These are phyloP conservation scores for Phalaenopsis hybrid DNA, from an alignment of 116 monocot genomes.

Conservation along the genomic window DNA sequence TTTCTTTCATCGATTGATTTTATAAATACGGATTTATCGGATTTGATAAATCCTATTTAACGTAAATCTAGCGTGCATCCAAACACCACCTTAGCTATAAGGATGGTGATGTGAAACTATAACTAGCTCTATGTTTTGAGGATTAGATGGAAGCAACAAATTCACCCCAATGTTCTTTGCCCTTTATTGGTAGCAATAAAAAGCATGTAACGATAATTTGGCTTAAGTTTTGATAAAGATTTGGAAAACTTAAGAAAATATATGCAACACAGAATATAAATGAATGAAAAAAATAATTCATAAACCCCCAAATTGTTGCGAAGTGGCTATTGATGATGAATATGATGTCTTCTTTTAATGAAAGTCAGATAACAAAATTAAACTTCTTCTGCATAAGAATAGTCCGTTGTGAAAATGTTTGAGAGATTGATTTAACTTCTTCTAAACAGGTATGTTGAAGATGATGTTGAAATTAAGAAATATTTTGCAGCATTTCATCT, in stretches of 20 bases:
- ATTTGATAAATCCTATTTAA: too few species aligned
- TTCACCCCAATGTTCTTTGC: not conserved
- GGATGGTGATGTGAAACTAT: not conserved
- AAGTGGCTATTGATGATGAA: not conserved
- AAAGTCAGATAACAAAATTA: not conserved
- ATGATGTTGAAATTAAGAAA: slow-evolving; percentile 71
- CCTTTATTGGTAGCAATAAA: not conserved
- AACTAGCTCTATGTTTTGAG: not conserved
- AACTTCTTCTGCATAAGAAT: not conserved
- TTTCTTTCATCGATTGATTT: too few species aligned
- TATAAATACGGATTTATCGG: too few species aligned
- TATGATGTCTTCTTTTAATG: not conserved
- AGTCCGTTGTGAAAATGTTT: not conserved
- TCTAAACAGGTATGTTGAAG: slow-evolving; percentile 64
- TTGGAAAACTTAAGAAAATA: not conserved
- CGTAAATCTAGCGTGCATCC: too few species aligned
- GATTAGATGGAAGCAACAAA: not conserved
- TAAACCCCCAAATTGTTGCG: not conserved
- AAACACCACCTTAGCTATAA: not conserved
- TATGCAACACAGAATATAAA: not conserved
- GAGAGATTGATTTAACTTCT: slow-evolving; percentile 9
- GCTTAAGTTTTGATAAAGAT: not conserved
- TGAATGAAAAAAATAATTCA: not conserved
- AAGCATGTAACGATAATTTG: not conserved
- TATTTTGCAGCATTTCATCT: slow-evolving; percentile 97